Evolutionary conservation across 2,329 filamentous ascomycete genomes (phyloP), one percentile per base, ranked within the genome.

Genomic region (Paecilomyces sp.): DNA sequence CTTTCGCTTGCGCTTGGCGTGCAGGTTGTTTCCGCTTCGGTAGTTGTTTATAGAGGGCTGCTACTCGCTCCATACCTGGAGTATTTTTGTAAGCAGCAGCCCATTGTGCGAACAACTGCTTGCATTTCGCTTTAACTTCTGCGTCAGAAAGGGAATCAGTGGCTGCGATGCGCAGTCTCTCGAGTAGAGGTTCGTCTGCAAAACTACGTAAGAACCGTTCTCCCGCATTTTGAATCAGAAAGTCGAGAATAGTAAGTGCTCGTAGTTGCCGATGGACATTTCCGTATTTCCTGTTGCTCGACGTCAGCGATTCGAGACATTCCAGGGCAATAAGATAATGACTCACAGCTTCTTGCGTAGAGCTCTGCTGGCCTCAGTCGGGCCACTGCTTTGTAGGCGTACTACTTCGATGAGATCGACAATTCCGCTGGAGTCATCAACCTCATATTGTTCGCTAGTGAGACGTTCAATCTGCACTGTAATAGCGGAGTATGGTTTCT

Each of bases 351-450:
- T 97, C 84, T 99, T 99, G 62, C 94, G 87, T 67, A 99, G 85
- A 55, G 94, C 92, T 70, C 94, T 86, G 58, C 93, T 91, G 61
- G 92, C 92, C 79, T 99, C 94, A 12, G 86, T 84, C 1, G 94
- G 91, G 0, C 94, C 94, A 6, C 90, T 89, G 28, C 84, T 83
- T 76, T 99, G 94, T 61, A 99, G 86, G 65, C 90, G 89, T 72
- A 99, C 90, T 59, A 94, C 91, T 75, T 99, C 94, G 64, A 97
- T 90, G 25, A 99, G 85, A 68, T 97, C 92, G 50, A 93, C 90
- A 64, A 99, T 91, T 25, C 93, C 94, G 68, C 90, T 89, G 41
- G 95, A 81, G 73, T 97, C 92, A 72, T 97, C 91, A 71, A 95
- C 91, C 62, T 95, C 89, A 75, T 90, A 95, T 63, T 89, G 82